phyloP scores from a whole-genome alignment of 225 moss, liverwort and hornwort genomes.

The Marchantia polymorpha region DNA sequence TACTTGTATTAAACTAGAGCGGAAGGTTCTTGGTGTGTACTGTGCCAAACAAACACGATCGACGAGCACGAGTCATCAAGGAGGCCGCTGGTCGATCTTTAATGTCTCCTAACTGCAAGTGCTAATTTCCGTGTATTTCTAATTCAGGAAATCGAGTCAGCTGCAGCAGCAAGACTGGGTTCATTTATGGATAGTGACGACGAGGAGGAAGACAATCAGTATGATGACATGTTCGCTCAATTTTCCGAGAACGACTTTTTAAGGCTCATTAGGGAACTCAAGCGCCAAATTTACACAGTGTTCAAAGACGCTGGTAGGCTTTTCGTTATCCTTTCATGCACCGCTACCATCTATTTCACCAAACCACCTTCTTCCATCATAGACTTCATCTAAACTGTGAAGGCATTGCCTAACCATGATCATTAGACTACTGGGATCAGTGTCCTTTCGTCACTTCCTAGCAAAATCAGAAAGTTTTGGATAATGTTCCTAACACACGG shows the following conservation, averaged over 20 bases:
- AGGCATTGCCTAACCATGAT: too few relatives aligned
- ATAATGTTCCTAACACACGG: too few relatives aligned
- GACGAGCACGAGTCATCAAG: too few relatives aligned
- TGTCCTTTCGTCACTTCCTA: too few relatives aligned
- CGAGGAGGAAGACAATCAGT: conserved; percentile 46
- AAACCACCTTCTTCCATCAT: not conserved
- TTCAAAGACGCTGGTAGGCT: conserved; percentile 79
- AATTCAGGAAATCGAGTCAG: conserved; percentile 58
- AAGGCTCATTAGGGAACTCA: conserved; percentile 62
- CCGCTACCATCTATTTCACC: not conserved
- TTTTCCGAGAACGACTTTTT: conserved; percentile 61
- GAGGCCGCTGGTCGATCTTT: too few relatives aligned
- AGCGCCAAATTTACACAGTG: conserved; percentile 63
- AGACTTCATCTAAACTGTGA: too few relatives aligned
- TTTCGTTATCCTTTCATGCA: too few relatives aligned
- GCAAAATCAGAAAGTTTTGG: too few relatives aligned
- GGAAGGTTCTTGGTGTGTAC: too few relatives aligned
- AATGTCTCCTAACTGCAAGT: not conserved
- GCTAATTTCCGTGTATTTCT: not conserved
- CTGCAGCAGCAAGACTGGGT: conserved; percentile 54
- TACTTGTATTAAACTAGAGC: too few relatives aligned
- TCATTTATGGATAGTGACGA: conserved; percentile 44
- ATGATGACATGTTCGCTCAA: conserved; percentile 45
- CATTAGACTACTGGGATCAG: too few relatives aligned
- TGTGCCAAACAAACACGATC: too few relatives aligned